Base-by-base conservation (phyloP, 148 eudicot genomes). In the Rhododendron mucronatum region DNA sequence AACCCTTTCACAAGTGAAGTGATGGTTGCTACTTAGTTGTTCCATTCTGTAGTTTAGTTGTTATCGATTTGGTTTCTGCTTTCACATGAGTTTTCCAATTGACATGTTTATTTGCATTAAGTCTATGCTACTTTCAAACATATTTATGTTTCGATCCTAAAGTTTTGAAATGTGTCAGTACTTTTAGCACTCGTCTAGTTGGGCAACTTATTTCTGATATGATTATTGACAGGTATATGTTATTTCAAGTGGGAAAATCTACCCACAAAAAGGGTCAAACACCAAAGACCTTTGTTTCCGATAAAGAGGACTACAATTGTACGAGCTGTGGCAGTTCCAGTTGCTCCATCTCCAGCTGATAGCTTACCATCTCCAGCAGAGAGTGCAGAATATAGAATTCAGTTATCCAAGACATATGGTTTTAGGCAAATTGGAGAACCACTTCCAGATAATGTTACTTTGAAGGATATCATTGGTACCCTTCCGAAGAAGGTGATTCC, bases 371-470 rank as follows among this genome's bases (percentile, higher is more conserved):
- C 89, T 86, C 86, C 95, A 73, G 76, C 90, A 80, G 90, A 92
- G 85, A 85, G 83, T 85, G 92, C 89, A 41, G 93, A 92, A 44
- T 69, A 91, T 78, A 92, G 98, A 53, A 91, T 92, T 85, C 90
- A 92, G 71, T 81, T 96, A 76, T 90, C 91, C 67, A 92, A 95
- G 83, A 92, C 85, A 78, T 96, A 95, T 88, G 99, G 98, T 59
- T 96, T 96, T 84, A 92, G 92, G 86, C 93, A 96, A 90, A 96
- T 95, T 79, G 97, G 94, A 39, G 96, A 94, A 87, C 94, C 95
- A 51, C 96, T 96, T 75, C 96, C 98, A n/a, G 98, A 92, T 13
- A 90, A 91, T 87, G 89, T 96, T 59, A 95, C 96, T 10, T 74
- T 96, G 89, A 93, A 92, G 87, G 93, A 95, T 88, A 90, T 96